Percentiles rank a stretch among this genome's conserved stretches.
Conservation (phyloP, 1,139 yeast genomes). For the Magnusiomyces fungicola region DNA sequence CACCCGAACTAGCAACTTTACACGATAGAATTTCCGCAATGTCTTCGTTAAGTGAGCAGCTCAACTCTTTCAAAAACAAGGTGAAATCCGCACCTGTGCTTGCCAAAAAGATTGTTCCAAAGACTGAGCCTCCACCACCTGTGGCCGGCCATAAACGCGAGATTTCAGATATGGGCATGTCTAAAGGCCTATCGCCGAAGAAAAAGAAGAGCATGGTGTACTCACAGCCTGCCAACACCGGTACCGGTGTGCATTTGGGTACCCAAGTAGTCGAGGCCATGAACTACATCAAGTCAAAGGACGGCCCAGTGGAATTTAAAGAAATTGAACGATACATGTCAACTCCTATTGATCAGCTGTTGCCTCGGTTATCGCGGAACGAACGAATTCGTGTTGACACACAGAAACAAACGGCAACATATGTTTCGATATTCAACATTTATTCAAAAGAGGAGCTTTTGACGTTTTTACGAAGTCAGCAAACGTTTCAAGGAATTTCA, state of each 20-base stretch:
- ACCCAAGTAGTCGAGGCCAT: constrained; percentile 83
- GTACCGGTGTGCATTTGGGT: constrained; percentile 57
- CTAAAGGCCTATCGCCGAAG: constrained; percentile 31
- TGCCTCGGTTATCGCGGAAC: constrained; percentile 65
- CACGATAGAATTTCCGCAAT: no score
- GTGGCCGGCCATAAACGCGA: constrained; percentile 15
- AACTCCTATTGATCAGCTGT: constrained; percentile 37
- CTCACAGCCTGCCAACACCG: constrained; percentile 34
- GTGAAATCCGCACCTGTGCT: constrained; percentile 51
- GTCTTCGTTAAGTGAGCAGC: constrained; percentile 37
- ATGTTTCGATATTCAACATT: constrained; percentile 83
- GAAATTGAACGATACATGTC: constrained; percentile 55
- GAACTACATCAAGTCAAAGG: constrained; percentile 67
- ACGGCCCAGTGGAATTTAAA: constrained; percentile 56
- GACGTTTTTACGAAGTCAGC: constrained; percentile 66
- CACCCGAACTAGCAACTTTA: no score
- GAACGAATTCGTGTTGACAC: constrained; percentile 49
- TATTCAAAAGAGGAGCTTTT: constrained; percentile 72
- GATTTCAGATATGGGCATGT: constrained; percentile 14
- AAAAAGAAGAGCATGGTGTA: constrained; percentile 24
- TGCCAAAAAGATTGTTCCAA: constrained; percentile 30
- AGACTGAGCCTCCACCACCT: constrained; percentile 6
- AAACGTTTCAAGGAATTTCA: constrained; percentile 79
- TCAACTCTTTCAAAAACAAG: constrained; percentile 54
- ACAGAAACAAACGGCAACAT: constrained; percentile 60